Base-by-base conservation (phyloP, 169 alveolate genomes). In the Eimeria praecox region DNA sequence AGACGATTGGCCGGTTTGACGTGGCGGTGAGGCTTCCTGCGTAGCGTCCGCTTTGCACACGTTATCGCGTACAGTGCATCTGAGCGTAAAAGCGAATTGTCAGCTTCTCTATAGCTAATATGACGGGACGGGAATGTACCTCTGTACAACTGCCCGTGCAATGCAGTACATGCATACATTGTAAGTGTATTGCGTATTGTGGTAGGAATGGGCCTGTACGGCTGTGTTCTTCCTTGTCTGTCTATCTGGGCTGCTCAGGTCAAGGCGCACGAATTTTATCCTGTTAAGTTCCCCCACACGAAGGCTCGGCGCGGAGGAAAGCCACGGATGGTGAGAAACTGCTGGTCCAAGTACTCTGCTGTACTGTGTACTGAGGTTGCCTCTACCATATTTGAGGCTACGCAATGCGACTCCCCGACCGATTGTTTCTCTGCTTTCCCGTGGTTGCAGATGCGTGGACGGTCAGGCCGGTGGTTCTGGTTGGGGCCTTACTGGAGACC, bases 401-500 rank as follows among this genome's bases (percentile, higher is more conserved):
- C 22, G 0, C 6, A 27, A 20, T 64, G 35, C 75, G n/a, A n/a
- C 38, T 64, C 75, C 22, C 16, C 44, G 27, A 35, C 0, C 20
- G 18, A 27, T 44, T 42, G 6, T 44, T 22, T 27, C 40, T 12
- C 42, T 44, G 35, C 42, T 10, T 9, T 27, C 64, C 9, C 14
- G 2, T n/a, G n/a, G 64, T 77, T 66, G 73, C 92, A 93, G 96
- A 82, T 93, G 96, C 85, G 96, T n/a, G 96, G 96, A 12, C 49
- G 78, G 93, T 80, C 93, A 46, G 96, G 96, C 5, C 90, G 90
- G 40, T 93, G 96, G 96, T 88, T 80, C 88, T 93, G 96, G 96
- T 78, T 93, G 38, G 96, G 96, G 24, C 96, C 96, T 35, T 80
- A 93, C 80, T 93, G 96, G 96, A 93, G 82, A 35, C 96, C 96